Evolutionary conservation across 192 early-diverging fungal species (phyloP).

Genomic region (Coemansia sp.): DNA sequence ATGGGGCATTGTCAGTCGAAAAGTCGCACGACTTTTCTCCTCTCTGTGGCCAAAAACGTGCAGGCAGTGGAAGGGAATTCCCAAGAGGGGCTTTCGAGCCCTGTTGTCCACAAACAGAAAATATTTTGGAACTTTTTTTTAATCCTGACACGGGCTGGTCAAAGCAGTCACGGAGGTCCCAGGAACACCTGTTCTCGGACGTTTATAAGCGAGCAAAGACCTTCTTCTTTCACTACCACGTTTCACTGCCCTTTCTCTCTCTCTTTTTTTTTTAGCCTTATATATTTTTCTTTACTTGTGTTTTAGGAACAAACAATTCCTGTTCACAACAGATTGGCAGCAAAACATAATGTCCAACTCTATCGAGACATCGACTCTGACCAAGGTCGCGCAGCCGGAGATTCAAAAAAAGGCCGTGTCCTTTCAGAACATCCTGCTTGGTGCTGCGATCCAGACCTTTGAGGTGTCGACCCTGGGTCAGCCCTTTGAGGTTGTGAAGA

Average conservation of each 20-base stretch:
- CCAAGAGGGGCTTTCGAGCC: too few species aligned
- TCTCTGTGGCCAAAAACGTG: too few species aligned
- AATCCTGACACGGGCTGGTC: too few species aligned
- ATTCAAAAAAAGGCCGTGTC: conserved; percentile 84
- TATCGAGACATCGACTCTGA: conserved; percentile 14
- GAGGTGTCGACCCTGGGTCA: conserved; percentile 91
- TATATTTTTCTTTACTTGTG: not conserved
- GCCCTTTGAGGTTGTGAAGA: conserved; percentile 96
- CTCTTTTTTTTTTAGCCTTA: not conserved
- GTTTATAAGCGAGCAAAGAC: too few species aligned
- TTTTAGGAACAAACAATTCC: not conserved
- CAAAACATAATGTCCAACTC: conserved; percentile 23
- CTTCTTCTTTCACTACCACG: too few species aligned
- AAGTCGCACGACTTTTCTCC: too few species aligned
- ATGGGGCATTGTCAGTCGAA: not conserved
- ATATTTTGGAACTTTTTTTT: too few species aligned
- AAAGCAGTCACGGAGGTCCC: too few species aligned
- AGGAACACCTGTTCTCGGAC: too few species aligned
- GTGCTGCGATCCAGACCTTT: conserved; percentile 87
- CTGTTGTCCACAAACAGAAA: too few species aligned
- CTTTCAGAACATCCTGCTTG: conserved; percentile 82
- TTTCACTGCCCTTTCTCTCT: not conserved
- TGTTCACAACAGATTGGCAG: not conserved
- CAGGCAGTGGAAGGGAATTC: too few species aligned
- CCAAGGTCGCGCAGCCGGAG: conserved; percentile 3